Conservation (phyloP, 148 eudicot species). For the Linanthus parryae region DNA sequence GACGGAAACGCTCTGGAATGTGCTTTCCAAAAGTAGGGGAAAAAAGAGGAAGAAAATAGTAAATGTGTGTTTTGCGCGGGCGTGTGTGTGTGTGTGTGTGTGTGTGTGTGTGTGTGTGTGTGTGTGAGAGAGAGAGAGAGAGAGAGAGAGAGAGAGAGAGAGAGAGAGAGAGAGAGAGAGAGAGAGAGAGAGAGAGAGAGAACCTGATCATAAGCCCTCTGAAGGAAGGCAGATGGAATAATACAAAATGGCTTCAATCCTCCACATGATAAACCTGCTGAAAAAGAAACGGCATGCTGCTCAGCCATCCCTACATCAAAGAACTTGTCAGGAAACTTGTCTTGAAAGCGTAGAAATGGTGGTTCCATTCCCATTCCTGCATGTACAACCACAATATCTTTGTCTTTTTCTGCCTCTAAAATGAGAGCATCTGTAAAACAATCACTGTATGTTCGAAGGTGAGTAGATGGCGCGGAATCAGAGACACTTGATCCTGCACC, state of each 20-base stretch:
- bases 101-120: neutral
- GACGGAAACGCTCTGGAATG: too few species aligned
- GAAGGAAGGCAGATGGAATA: slow-evolving; percentile 82
- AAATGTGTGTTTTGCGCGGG: too few species aligned
- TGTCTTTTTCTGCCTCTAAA: slow-evolving; percentile 55
- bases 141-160: neutral
- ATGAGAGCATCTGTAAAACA: slow-evolving; percentile 61
- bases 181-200: slow-evolving; percentile 11
- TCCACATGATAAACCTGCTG: slow-evolving; percentile 87
- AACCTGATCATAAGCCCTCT: slow-evolving; percentile 96
- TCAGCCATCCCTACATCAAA: slow-evolving; percentile 95
- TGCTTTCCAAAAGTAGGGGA: neutral
- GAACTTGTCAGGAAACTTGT: slow-evolving; percentile 62
- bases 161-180: slow-evolving; percentile 1
- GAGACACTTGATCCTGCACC: slow-evolving; percentile 29
- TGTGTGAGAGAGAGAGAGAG: neutral
- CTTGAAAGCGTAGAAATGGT: slow-evolving; percentile 46
- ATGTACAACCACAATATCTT: slow-evolving; percentile 74
- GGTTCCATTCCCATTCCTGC: slow-evolving; percentile 77
- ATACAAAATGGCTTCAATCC: slow-evolving; percentile 90
- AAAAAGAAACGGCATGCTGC: slow-evolving; percentile 95
- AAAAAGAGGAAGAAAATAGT: slow-evolving; percentile 4
- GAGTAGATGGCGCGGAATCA: slow-evolving; percentile 24
- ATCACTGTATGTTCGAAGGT: slow-evolving; percentile 55
- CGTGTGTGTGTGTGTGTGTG: neutral